A percentile compares a stretch with the other conserved stretches of the same genome.
Conservation (phyloP, 805 yeast species). For the Suhomyces faveliae region DNA sequence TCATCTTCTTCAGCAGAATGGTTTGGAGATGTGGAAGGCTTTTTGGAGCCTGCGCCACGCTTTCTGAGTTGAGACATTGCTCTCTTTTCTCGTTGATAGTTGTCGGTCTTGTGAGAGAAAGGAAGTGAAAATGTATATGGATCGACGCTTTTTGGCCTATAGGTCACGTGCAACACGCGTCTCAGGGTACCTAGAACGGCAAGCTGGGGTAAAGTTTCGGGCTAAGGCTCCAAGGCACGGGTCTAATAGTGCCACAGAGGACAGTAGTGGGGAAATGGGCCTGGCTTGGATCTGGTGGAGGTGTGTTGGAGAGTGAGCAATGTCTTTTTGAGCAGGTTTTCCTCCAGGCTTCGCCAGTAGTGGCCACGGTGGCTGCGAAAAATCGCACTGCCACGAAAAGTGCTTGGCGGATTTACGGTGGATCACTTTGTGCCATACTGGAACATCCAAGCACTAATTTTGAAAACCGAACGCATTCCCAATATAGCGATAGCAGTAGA, state of each 20-base stretch:
- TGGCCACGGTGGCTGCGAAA: conserved; percentile 2
- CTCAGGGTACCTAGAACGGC: too few species aligned
- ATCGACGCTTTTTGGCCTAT: not conserved
- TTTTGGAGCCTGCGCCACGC: not conserved
- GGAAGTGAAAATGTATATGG: not conserved
- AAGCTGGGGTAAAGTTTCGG: too few species aligned
- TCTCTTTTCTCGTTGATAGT: not conserved
- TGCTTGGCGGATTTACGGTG: too few species aligned
- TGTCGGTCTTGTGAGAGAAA: not conserved
- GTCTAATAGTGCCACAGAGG: too few species aligned
- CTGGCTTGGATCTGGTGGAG: not conserved
- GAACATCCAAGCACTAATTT: too few species aligned
- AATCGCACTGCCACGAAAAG: not conserved
- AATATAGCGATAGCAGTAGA: too few species aligned
- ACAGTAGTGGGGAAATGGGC: not conserved
- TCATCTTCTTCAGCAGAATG: not conserved
- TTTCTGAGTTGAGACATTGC: not conserved
- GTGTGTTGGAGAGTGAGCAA: not conserved
- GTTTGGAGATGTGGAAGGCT: not conserved
- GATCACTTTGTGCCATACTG: too few species aligned
- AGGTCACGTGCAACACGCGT: not conserved
- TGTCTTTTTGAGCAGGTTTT: not conserved
- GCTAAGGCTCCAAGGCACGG: too few species aligned
- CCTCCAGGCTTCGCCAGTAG: not conserved
- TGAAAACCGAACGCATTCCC: too few species aligned